Evolutionary conservation across 1,284 basidiomycete species (phyloP).

Genomic region (Ustilago esculenta): DNA sequence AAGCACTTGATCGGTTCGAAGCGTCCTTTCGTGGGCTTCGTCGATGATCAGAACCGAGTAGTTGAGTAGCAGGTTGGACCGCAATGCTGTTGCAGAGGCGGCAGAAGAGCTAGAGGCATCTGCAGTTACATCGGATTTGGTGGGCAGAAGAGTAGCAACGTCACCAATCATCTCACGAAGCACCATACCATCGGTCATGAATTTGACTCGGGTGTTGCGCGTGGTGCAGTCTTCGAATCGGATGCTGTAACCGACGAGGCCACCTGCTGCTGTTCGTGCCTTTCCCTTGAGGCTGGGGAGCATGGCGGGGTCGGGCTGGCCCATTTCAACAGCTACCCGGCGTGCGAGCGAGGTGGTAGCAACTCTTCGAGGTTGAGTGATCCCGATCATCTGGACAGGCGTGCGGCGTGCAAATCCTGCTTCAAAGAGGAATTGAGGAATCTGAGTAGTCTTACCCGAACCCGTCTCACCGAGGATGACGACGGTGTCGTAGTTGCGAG

Average conservation of each 20-base stretch:
- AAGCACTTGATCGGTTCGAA: slow-evolving; percentile 93
- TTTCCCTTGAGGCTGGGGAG: slow-evolving; percentile 35
- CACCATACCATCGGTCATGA: slow-evolving; percentile 96
- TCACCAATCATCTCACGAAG: slow-evolving; percentile 81
- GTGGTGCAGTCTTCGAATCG: slow-evolving; percentile 87
- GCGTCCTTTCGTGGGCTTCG: slow-evolving; percentile 94
- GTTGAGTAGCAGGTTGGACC: slow-evolving; percentile 73
- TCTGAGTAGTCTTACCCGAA: slow-evolving; percentile 89
- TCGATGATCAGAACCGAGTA: slow-evolving; percentile 94
- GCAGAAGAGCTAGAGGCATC: neutral
- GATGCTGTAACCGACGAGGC: slow-evolving; percentile 88
- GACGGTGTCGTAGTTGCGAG: slow-evolving; percentile 80
- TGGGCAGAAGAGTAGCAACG: slow-evolving; percentile 1
- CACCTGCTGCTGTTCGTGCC: slow-evolving; percentile 22
- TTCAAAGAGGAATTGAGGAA: slow-evolving; percentile 75
- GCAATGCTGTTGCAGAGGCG: slow-evolving; percentile 7
- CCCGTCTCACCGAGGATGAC: slow-evolving; percentile 95
- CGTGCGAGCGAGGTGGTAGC: slow-evolving; percentile 91
- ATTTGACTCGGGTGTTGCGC: slow-evolving; percentile 83
- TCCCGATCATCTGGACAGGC: slow-evolving; percentile 70
- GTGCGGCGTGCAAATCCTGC: slow-evolving; percentile 69
- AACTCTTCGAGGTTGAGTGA: slow-evolving; percentile 90
- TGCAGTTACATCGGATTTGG: neutral
- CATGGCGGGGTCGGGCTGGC: slow-evolving; percentile 66
- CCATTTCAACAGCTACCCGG: slow-evolving; percentile 87